These are phyloP conservation scores for Metarhizium sp. DNA, from an alignment of 2,329 filamentous ascomycete genomes.

Conservation along the genomic window DNA sequence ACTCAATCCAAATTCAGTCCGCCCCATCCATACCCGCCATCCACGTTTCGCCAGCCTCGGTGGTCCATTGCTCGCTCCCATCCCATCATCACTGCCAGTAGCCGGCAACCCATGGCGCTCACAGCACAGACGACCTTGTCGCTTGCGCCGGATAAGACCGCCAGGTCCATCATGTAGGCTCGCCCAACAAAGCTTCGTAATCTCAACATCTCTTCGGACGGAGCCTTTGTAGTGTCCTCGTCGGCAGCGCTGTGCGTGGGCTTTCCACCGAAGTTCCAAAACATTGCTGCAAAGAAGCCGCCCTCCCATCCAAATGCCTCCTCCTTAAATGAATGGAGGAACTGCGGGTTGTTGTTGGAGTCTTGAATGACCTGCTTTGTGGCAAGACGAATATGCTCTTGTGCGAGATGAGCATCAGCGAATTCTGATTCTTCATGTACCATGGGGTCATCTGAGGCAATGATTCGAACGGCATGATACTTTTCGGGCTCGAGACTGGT, in stretches of 20 bases:
- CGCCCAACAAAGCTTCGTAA: constrained; percentile 66
- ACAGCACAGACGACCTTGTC: constrained; percentile 71
- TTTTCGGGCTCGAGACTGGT: constrained; percentile 27
- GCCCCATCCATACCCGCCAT: constrained; percentile 57
- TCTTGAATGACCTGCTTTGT: constrained; percentile 43
- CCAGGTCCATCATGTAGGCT: constrained; percentile 75
- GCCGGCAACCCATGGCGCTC: constrained; percentile 60
- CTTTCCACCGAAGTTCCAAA: constrained; percentile 62
- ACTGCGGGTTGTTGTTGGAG: constrained; percentile 31
- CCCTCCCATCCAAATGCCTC: constrained; percentile 81
- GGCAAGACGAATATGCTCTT: constrained; percentile 68
- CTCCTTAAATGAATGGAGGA: constrained; percentile 59
- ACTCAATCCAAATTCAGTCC: constrained; percentile 25
- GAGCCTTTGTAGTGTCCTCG: constrained; percentile 17
- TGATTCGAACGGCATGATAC: constrained; percentile 40
- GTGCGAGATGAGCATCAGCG: constrained; percentile 47
- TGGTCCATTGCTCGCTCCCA: constrained; percentile 59
- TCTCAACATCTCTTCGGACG: constrained; percentile 47
- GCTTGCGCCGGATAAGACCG: constrained; percentile 57
- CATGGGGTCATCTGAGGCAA: constrained; percentile 75
- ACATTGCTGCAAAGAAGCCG: constrained; percentile 74
- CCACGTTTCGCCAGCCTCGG: constrained; percentile 68
- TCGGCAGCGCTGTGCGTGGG: constrained; percentile 29
- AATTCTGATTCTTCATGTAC: constrained; percentile 62
- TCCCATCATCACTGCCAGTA: constrained; percentile 80